Conservation (phyloP, 2,329 filamentous ascomycete species). For the Byssoonygena ceratinophila region DNA sequence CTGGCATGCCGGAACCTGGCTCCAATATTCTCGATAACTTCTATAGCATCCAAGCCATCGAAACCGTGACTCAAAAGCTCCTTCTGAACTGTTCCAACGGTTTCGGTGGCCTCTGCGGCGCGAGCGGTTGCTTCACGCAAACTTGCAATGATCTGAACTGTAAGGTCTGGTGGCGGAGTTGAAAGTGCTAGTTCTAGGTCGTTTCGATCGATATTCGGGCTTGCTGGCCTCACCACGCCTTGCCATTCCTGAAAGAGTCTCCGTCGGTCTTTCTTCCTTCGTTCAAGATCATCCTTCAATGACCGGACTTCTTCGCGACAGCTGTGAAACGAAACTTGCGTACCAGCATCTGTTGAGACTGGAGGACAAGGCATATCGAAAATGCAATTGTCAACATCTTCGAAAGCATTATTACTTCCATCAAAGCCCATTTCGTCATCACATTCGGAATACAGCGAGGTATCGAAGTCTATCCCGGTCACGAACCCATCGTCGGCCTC, state of each 20-base stretch:
- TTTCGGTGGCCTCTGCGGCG: conserved; percentile 31
- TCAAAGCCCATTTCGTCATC: conserved; percentile 3
- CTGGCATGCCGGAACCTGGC: conserved; percentile 35
- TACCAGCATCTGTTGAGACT: conserved; percentile 1
- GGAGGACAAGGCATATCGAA: neutral
- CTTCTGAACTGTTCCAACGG: conserved; percentile 28
- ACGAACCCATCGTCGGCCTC: neutral
- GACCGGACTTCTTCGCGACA: conserved; percentile 10
- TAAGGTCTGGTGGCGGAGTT: conserved; percentile 31
- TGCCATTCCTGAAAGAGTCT: conserved; percentile 34
- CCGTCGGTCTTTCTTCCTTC: conserved; percentile 31
- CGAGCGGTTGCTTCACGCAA: conserved; percentile 29
- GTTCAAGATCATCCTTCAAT: conserved; percentile 31
- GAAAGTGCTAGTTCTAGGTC: conserved; percentile 12
- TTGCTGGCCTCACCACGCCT: conserved; percentile 22
- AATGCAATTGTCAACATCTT: neutral
- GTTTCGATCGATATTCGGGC: conserved; percentile 3
- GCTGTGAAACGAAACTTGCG: conserved; percentile 12
- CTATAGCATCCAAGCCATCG: conserved; percentile 22
- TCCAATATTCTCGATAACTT: conserved; percentile 31
- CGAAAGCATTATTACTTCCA: neutral
- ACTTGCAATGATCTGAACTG: conserved; percentile 29
- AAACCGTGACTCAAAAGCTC: conserved; percentile 35
- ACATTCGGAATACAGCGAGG: neutral
- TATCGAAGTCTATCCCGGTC: neutral